Percentiles rank a stretch among this genome's conserved stretches.
These are phyloP conservation scores for Candida arabinofermentans DNA, from an alignment of 805 yeast genomes.

Conservation along the genomic window DNA sequence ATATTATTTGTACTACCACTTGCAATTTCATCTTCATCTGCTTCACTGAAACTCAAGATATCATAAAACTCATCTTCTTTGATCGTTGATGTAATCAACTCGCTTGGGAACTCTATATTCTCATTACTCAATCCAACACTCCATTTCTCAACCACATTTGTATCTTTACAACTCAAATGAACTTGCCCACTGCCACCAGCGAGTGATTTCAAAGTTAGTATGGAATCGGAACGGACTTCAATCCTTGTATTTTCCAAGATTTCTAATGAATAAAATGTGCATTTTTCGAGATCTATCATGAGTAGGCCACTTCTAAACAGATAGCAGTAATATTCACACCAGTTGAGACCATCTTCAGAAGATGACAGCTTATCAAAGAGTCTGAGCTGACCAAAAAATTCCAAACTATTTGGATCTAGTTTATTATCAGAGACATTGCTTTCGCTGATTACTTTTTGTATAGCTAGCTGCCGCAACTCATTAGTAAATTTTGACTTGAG, in stretches of 20 bases:
- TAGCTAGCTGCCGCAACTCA: conserved; percentile 19
- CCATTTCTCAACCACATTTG: conserved; percentile 30
- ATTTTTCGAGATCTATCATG: conserved; percentile 8
- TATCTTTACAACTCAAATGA: conserved; percentile 9
- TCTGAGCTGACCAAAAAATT: conserved; percentile 28
- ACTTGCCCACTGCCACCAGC: background rate
- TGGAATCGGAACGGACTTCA: conserved; percentile 15
- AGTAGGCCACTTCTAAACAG: conserved; percentile 26
- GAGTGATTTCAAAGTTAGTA: conserved; percentile 8
- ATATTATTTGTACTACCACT: background rate
- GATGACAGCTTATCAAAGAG: conserved; percentile 26
- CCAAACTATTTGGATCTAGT: conserved; percentile 14
- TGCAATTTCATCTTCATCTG: background rate
- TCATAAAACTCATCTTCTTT: conserved; percentile 21
- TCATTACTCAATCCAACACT: conserved; percentile 23
- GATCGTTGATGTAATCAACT: conserved; percentile 25
- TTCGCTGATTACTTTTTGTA: conserved; percentile 6
- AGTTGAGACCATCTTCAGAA: conserved; percentile 4
- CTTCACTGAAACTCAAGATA: conserved; percentile 4
- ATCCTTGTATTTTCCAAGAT: conserved; percentile 14
- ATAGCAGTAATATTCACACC: conserved; percentile 23
- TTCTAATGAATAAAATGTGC: conserved; percentile 7
- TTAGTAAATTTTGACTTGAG: conserved; percentile 19
- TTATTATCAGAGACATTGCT: conserved; percentile 2
- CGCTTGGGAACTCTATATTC: conserved; percentile 20